Evolutionary conservation across 169 alveolate genomes (phyloP).

Genomic region (Plasmodium chabaudi): DNA sequence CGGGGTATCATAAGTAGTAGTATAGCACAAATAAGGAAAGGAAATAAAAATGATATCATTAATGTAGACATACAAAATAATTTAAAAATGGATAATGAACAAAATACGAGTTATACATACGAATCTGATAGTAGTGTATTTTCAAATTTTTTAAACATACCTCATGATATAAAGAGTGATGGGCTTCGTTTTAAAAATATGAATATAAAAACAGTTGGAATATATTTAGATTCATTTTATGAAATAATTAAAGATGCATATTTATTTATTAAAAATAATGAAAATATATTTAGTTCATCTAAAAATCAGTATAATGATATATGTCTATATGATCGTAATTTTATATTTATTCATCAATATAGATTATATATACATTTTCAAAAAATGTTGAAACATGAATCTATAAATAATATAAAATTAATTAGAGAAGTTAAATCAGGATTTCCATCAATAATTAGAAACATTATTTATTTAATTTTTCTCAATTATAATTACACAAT

Average conservation of each 20-base stretch:
- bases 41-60: too few species aligned
- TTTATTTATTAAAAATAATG: conserved; percentile 19
- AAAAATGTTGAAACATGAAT: conserved; percentile 15
- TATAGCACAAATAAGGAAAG: too few species aligned
- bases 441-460: conserved; percentile 23
- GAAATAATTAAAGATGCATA: conserved; percentile 54
- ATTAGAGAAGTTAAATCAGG: conserved; percentile 19
- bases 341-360: conserved; percentile 37
- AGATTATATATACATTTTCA: conserved; percentile 27
- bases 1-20: too few species aligned
- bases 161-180: neutral
- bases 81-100: too few species aligned
- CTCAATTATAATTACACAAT: conserved; percentile 22
- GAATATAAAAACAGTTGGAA: conserved; percentile 30
- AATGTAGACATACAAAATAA: too few species aligned
- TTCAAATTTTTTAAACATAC: conserved; percentile 20
- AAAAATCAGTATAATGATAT: neutral
- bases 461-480: conserved; percentile 14
- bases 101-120: too few species aligned
- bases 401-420: conserved; percentile 17
- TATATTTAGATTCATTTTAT: conserved; percentile 27
- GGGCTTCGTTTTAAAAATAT: neutral
- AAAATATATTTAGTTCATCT: neutral
- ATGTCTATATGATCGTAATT: conserved; percentile 16
- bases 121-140: too few species aligned